Evolutionary conservation across 2,329 filamentous ascomycete genomes (phyloP).

Genomic region (Aureobasidium leucospermi): DNA sequence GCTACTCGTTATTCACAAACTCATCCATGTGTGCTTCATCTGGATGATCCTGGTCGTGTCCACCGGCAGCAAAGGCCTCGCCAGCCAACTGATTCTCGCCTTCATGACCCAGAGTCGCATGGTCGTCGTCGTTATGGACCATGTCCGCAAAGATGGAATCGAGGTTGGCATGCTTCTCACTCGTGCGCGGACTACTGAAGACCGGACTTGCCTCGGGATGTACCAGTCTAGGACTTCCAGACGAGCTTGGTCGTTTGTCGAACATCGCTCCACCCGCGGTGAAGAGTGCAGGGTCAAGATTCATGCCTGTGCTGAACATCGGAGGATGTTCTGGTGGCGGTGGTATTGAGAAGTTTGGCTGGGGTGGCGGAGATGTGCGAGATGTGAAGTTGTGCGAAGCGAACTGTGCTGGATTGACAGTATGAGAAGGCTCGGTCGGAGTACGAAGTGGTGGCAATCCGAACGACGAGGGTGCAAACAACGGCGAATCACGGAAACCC

Average conservation of each 20-base stretch:
- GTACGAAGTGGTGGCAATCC: conserved; percentile 14
- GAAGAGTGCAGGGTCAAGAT: conserved; percentile 17
- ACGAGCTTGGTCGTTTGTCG: conserved; percentile 26
- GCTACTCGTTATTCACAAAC: conserved; percentile 12
- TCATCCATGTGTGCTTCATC: conserved; percentile 10
- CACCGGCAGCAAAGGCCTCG: conserved; percentile 11
- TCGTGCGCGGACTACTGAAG: conserved; percentile 25
- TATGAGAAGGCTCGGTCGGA: conserved; percentile 17
- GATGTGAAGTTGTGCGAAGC: conserved; percentile 9
- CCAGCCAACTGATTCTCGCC: conserved; percentile 6
- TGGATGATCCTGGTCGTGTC: conserved; percentile 6
- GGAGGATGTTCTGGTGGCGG: conserved; percentile 11
- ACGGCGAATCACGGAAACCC: conserved; percentile 22
- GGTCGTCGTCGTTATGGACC: conserved; percentile 25
- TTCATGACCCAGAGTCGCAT: conserved; percentile 5
- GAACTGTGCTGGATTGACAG: conserved; percentile 14
- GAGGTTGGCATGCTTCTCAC: conserved; percentile 21
- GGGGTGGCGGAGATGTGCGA: conserved; percentile 14
- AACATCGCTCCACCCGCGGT: conserved; percentile 22
- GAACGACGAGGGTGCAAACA: conserved; percentile 20
- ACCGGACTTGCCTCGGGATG: background rate
- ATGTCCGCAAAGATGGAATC: conserved; percentile 31
- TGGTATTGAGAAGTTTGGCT: conserved; percentile 2
- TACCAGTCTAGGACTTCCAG: conserved; percentile 8
- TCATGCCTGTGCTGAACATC: conserved; percentile 11